Evolutionary conservation across 1,284 basidiomycete genomes (phyloP).

Genomic region (Stereum hirsutum): DNA sequence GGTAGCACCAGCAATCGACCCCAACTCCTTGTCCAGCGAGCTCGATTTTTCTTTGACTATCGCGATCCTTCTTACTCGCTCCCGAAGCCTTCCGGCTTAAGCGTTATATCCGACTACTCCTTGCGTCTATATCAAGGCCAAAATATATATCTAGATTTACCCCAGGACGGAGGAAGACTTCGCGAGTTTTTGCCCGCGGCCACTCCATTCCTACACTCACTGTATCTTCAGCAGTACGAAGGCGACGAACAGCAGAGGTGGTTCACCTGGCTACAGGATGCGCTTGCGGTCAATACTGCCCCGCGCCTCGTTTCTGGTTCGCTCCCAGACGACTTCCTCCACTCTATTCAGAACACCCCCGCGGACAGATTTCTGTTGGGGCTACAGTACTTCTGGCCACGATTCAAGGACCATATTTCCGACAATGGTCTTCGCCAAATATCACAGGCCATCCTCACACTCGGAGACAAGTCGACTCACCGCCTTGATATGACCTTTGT

Average conservation of each 20-base stretch:
- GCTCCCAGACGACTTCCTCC: slow-evolving; percentile 3
- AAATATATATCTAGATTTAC: too few relatives aligned
- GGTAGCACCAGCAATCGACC: neutral
- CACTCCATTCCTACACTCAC: slow-evolving; percentile 8
- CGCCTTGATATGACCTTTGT: too few relatives aligned
- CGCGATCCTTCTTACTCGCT: slow-evolving; percentile 9
- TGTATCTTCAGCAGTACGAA: slow-evolving; percentile 7
- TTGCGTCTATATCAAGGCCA: too few relatives aligned
- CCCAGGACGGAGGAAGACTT: too few relatives aligned
- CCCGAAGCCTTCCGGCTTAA: slow-evolving; percentile 5
- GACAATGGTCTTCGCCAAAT: too few relatives aligned
- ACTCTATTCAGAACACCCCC: too few relatives aligned
- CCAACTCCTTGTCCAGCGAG: slow-evolving; percentile 6
- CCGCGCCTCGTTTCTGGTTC: slow-evolving; percentile 6
- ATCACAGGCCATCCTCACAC: too few relatives aligned
- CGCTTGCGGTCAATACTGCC: slow-evolving; percentile 2
- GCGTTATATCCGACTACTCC: too few relatives aligned
- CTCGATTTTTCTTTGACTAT: slow-evolving; percentile 12
- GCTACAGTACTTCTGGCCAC: too few relatives aligned
- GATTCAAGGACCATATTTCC: too few relatives aligned
- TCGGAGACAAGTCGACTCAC: too few relatives aligned
- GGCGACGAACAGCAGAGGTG: slow-evolving; percentile 6
- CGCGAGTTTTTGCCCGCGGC: slow-evolving; percentile 4
- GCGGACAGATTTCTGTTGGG: too few relatives aligned
- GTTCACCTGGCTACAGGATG: slow-evolving; percentile 7